phyloP scores from a whole-genome alignment of 768 basidiomycete genomes.

The Favolaschia claudopus region DNA sequence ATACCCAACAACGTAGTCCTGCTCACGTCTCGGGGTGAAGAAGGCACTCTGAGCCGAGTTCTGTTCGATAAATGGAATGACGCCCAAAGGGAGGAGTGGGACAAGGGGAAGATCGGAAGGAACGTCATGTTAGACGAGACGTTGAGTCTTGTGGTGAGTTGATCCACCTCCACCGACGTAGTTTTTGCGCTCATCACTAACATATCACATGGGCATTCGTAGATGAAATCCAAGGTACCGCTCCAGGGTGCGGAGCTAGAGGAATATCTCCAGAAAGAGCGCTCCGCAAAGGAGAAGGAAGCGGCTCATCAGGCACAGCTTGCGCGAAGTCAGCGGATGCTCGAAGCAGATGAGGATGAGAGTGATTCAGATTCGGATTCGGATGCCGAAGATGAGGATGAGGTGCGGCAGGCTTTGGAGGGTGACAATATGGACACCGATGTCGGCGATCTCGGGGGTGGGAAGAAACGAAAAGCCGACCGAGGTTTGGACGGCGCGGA shows the following conservation, averaged over 20 bases:
- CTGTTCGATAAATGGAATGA: conserved; percentile 90
- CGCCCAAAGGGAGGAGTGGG: conserved; percentile 85
- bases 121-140: conserved; percentile 83
- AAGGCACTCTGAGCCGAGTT: conserved; percentile 78
- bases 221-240: conserved; percentile 92
- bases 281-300: conserved; percentile 79
- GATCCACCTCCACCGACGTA: background rate
- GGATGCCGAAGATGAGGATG: conserved; percentile 70
- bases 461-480: conserved; percentile 51
- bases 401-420: conserved; percentile 62
- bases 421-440: conserved; percentile 56
- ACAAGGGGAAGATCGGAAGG: conserved; percentile 87
- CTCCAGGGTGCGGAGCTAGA: conserved; percentile 91
- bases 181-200: background rate
- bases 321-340: conserved; percentile 83
- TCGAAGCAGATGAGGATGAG: conserved; percentile 94
- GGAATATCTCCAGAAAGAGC: conserved; percentile 77
- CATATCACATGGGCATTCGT: background rate
- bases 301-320: conserved; percentile 86
- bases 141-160: conserved; percentile 69
- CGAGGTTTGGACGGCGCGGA: conserved; percentile 62
- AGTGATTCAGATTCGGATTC: conserved; percentile 78
- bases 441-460: conserved; percentile 38
- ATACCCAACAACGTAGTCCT: conserved; percentile 87
- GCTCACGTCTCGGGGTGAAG: conserved; percentile 80